Evolutionary conservation across 805 yeast genomes (phyloP), one percentile per base, ranked within the genome.

Genomic region (Cyberlindnera maclurae): DNA sequence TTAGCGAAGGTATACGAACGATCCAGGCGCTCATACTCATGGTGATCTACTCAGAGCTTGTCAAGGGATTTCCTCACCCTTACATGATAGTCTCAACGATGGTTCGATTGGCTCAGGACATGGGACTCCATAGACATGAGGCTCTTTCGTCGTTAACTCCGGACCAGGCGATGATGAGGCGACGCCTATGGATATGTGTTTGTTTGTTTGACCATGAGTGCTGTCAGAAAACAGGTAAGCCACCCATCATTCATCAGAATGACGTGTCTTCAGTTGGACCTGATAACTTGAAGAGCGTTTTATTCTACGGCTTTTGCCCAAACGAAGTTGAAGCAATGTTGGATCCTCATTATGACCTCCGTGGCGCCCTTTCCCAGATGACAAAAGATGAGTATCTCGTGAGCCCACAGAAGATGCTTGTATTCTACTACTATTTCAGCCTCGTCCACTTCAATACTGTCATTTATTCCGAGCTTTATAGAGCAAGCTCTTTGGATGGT

Each of bases 101-200:
- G 5, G 64, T 73, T 5, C 61, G 79, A 43, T 68, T 67, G 44
- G 81, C 81, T 0, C 72, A 69, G 34, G 79, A 74, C 29, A 48
- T 77, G 51, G 84, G 84, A 0, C 59, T 82, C 6, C 75, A 79
- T 45, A 58, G 77, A 37, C 56, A 55, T 4, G 81, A 75, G 33
- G 49, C 68, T 2, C 64, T 66, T 37, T 47, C 54, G 4, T 63
- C 67, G 2, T 42, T 73, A 13, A 29, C 62, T 0, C 46, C 50
- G 0, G 57, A 51, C 4, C 79, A 75, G 31, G 55, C 59, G 1
- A 45, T 54, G 3, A 50, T 54, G 4, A 63, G 75, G 16, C 53
- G 70, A 17, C 44, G 56, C 10, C 38, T 78, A 16, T 79, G 79
- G 75, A 68, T 75, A 65, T 45, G 59, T 12, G 66, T 77, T 34